phyloP scores from a whole-genome alignment of 1,139 yeast genomes.

The Meyerozyma carpophila region DNA sequence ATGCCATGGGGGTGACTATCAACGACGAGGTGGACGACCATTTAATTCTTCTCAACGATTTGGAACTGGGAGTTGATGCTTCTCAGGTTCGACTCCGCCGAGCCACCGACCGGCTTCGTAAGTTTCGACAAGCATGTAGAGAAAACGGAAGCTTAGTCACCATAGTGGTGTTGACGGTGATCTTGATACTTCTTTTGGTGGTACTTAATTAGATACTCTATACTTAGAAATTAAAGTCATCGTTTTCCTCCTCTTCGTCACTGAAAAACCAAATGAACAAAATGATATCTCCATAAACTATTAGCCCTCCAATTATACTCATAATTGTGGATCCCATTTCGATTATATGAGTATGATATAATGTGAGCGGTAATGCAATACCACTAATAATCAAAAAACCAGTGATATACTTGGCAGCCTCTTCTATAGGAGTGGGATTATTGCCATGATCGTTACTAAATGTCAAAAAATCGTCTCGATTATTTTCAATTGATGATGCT shows the following conservation, averaged over 20 bases:
- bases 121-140: constrained; percentile 51
- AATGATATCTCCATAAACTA: constrained; percentile 67
- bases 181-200: constrained; percentile 52
- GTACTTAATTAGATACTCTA: constrained; percentile 41
- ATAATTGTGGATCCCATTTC: constrained; percentile 53
- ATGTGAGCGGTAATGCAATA: constrained; percentile 56
- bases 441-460: constrained; percentile 46
- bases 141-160: constrained; percentile 74
- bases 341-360: constrained; percentile 56
- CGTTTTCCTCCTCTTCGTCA: constrained; percentile 47
- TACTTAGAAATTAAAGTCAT: constrained; percentile 43
- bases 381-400: constrained; percentile 69
- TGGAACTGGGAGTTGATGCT: constrained; percentile 61
- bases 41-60: constrained; percentile 60
- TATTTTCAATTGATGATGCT: constrained; percentile 37
- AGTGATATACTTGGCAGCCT: constrained; percentile 56
- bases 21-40: constrained; percentile 67
- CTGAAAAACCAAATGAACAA: constrained; percentile 67
- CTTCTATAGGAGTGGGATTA: constrained; percentile 46
- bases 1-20: constrained; percentile 57
- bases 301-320: constrained; percentile 67
- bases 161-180: constrained; percentile 56
- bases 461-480: constrained; percentile 57
- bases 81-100: constrained; percentile 46
- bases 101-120: constrained; percentile 51